These are phyloP conservation scores for Gossypium herbaceum DNA, from an alignment of 345 rosid species.

Conservation along the genomic window DNA sequence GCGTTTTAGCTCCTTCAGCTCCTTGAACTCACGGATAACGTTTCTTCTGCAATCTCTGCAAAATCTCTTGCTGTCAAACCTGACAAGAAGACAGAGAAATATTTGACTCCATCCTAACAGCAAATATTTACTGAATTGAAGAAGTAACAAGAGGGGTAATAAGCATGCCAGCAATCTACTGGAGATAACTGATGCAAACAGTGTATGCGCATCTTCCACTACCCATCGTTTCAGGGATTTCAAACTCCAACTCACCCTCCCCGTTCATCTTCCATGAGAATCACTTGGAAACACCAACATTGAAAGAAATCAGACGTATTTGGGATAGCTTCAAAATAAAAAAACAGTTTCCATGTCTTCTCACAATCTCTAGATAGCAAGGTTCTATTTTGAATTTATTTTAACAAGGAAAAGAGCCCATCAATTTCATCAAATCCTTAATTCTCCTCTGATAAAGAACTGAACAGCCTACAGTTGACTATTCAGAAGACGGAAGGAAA, in stretches of 20 bases:
- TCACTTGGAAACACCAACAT: neutral
- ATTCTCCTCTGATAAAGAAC: neutral
- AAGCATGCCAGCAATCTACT: neutral
- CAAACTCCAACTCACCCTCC: slow-evolving; percentile 6
- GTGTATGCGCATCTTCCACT: neutral
- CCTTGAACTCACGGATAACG: slow-evolving; percentile 90
- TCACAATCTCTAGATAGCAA: neutral
- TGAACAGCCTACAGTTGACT: neutral
- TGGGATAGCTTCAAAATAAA: neutral
- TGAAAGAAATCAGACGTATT: neutral
- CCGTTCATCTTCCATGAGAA: neutral
- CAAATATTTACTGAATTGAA: neutral
- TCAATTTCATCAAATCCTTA: neutral
- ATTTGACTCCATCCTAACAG: neutral
- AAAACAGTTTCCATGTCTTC: neutral
- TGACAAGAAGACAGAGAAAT: slow-evolving; percentile 27
- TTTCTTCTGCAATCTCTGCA: slow-evolving; percentile 95
- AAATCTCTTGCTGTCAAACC: slow-evolving; percentile 96
- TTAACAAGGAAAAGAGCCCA: neutral
- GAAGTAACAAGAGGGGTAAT: neutral
- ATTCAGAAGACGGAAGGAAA: neutral
- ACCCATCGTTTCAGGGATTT: neutral
- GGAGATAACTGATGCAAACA: neutral
- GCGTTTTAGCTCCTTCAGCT: slow-evolving; percentile 88
- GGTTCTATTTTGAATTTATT: neutral